These are phyloP conservation scores for Teratosphaeria pseudoeucalypti DNA, from an alignment of 2,329 filamentous ascomycete genomes.

Conservation along the genomic window DNA sequence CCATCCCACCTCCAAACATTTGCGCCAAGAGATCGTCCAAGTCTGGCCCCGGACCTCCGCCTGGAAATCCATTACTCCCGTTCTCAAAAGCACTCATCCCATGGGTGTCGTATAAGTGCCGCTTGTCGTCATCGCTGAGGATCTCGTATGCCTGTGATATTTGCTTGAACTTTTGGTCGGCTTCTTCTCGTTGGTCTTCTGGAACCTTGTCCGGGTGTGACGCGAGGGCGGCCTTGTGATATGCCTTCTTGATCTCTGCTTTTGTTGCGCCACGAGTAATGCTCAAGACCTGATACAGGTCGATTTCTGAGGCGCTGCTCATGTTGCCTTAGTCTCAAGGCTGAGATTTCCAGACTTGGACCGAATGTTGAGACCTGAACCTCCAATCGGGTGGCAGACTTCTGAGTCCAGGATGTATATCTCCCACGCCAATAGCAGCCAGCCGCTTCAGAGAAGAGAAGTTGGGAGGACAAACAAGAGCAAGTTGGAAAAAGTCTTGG, in stretches of 20 bases:
- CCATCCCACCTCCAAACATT: slow-evolving; percentile 59
- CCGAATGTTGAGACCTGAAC: too few relatives aligned
- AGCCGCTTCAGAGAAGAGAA: not conserved
- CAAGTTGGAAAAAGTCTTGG: not conserved
- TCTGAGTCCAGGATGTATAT: not conserved
- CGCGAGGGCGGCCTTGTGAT: slow-evolving; percentile 74
- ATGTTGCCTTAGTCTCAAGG: slow-evolving; percentile 5
- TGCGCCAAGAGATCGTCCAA: slow-evolving; percentile 86
- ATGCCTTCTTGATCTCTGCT: slow-evolving; percentile 86
- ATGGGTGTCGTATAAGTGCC: slow-evolving; percentile 81
- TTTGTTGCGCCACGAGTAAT: slow-evolving; percentile 62
- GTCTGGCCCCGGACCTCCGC: slow-evolving; percentile 60
- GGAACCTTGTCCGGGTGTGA: slow-evolving; percentile 95
- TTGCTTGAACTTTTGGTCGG: slow-evolving; percentile 86
- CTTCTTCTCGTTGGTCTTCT: slow-evolving; percentile 70
- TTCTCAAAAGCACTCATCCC: slow-evolving; percentile 94
- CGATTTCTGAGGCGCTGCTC: slow-evolving; percentile 21
- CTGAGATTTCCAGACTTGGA: not conserved
- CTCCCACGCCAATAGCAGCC: not conserved
- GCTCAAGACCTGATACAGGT: slow-evolving; percentile 63
- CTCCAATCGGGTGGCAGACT: too few relatives aligned
- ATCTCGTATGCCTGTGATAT: slow-evolving; percentile 96
- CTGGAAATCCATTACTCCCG: slow-evolving; percentile 49
- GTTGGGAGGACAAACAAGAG: not conserved
- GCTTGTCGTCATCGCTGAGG: slow-evolving; percentile 88